phyloP scores from a whole-genome alignment of 345 rosid genomes.

The Rhizophora mangle region DNA sequence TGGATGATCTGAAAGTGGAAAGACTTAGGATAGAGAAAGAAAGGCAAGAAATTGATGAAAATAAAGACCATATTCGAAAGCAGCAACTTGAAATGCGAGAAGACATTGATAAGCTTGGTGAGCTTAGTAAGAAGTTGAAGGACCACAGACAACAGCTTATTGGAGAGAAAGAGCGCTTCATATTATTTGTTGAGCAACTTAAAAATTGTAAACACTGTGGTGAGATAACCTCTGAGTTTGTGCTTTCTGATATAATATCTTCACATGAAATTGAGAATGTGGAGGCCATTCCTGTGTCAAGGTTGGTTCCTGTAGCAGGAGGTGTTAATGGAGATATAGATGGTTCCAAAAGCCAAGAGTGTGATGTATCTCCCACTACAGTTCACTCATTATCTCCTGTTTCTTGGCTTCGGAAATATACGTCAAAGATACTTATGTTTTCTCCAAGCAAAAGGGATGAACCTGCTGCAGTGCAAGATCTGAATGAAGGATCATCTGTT shows the following conservation, averaged over 20 bases:
- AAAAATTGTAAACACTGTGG: constrained; percentile 68
- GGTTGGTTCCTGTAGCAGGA: constrained; percentile 33
- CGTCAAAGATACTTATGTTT: constrained; percentile 65
- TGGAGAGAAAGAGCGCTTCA: constrained; percentile 75
- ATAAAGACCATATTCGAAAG: constrained; percentile 70
- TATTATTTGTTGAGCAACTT: constrained; percentile 64
- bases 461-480: constrained; percentile 33
- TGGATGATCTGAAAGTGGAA: constrained; percentile 75
- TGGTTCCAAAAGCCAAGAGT: constrained; percentile 22
- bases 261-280: constrained; percentile 54
- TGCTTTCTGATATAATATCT: constrained; percentile 60
- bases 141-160: constrained; percentile 72
- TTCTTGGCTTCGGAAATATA: constrained; percentile 79
- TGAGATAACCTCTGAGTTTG: constrained; percentile 62
- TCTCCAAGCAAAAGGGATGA: constrained; percentile 66
- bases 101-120: constrained; percentile 81
- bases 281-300: constrained; percentile 44
- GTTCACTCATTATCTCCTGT: constrained; percentile 42
- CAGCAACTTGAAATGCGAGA: constrained; percentile 74
- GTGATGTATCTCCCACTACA: constrained; percentile 38
- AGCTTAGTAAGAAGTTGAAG: constrained; percentile 72
- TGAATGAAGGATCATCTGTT: constrained; percentile 25
- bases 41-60: constrained; percentile 54
- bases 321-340: constrained; percentile 22
- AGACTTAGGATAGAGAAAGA: constrained; percentile 60